Percentiles rank a stretch among this genome's conserved stretches.
These are phyloP conservation scores for Kregervanrija delftensis DNA, from an alignment of 805 yeast species.

Conservation along the genomic window DNA sequence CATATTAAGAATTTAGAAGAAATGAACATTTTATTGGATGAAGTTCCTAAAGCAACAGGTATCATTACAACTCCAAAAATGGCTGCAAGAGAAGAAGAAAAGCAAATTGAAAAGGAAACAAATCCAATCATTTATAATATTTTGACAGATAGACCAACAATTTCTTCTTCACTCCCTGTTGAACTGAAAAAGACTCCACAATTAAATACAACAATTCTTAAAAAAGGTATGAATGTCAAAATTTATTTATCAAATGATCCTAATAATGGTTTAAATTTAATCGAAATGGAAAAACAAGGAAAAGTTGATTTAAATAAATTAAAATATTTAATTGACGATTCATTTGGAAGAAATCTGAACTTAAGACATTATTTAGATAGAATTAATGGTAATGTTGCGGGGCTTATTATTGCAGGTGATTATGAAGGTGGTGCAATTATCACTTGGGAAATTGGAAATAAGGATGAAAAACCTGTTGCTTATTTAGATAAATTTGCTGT, in stretches of 20 bases:
- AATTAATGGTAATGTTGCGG: conserved; percentile 60
- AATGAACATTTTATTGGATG: conserved; percentile 50
- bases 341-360: conserved; percentile 69
- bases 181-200: conserved; percentile 48
- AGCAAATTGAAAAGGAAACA: conserved; percentile 55
- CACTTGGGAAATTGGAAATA: conserved; percentile 57
- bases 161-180: conserved; percentile 86
- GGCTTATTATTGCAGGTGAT: conserved; percentile 81
- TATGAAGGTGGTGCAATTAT: conserved; percentile 93
- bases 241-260: conserved; percentile 29
- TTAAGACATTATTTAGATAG: conserved; percentile 59
- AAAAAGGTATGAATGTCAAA: conserved; percentile 62
- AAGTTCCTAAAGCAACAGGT: conserved; percentile 57
- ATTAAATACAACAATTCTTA: conserved; percentile 69
- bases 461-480: conserved; percentile 38
- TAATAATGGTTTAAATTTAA: conserved; percentile 33
- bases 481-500: conserved; percentile 95
- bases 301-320: conserved; percentile 51
- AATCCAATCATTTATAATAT: conserved; percentile 90
- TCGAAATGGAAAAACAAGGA: conserved; percentile 29
- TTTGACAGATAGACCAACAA: conserved; percentile 83
- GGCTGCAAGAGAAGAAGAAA: conserved; percentile 50
- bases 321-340: conserved; percentile 60
- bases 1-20: conserved; percentile 65
- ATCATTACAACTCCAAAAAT: conserved; percentile 78